Evolutionary conservation across 78 protist species (phyloP).

Genomic region (Monosiga brevicollis): DNA sequence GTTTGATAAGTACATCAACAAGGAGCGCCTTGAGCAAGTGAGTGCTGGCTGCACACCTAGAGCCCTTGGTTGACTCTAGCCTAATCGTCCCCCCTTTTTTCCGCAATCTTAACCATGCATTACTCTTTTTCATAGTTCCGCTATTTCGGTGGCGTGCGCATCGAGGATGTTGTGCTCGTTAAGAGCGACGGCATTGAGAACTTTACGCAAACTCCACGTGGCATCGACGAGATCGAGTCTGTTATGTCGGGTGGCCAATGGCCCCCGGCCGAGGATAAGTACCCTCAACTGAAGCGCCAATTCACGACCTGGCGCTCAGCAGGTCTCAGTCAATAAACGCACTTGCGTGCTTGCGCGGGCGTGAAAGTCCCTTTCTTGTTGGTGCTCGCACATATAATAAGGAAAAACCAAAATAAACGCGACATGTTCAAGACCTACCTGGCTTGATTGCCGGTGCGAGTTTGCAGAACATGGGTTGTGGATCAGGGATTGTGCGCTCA

Average conservation of each 20-base stretch:
- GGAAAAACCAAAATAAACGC: no score
- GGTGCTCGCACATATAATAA: no score
- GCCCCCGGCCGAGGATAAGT: background rate
- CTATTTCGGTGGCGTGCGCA: conserved; percentile 82
- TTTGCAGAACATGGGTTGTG: no score
- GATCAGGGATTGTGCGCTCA: no score
- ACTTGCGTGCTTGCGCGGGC: no score
- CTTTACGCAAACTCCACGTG: conserved; percentile 42
- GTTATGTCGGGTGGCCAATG: background rate
- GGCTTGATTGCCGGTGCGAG: no score
- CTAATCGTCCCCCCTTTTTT: no score
- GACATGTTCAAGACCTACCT: no score
- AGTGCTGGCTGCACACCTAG: background rate
- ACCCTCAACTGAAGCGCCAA: background rate
- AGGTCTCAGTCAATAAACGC: no score
- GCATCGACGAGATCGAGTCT: background rate
- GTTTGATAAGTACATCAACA: conserved; percentile 28
- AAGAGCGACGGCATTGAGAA: conserved; percentile 62
- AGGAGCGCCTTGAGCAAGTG: background rate
- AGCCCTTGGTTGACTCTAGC: background rate
- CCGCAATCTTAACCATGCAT: no score
- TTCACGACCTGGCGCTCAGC: background rate
- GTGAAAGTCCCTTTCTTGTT: no score
- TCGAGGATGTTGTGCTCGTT: conserved; percentile 83
- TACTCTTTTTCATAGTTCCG: no score